phyloP scores from a whole-genome alignment of 2,329 filamentous ascomycete genomes.

The Camillea tinctor region DNA sequence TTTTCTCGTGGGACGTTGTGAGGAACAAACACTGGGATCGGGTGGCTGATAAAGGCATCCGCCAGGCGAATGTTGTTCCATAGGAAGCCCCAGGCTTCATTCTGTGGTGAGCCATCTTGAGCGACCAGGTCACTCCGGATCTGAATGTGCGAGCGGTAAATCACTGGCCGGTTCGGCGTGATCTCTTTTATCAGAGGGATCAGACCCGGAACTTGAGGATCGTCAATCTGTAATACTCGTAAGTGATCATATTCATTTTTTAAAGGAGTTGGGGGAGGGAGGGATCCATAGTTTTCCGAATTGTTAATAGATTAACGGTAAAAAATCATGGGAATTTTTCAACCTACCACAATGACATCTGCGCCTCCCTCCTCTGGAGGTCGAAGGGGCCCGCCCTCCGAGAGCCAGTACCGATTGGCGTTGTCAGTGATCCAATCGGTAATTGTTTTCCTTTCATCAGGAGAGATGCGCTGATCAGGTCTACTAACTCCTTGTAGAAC shows the following conservation, averaged over 20 bases:
- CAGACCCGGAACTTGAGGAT: slow-evolving; percentile 80
- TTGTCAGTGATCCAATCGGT: slow-evolving; percentile 73
- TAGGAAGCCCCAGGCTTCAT: slow-evolving; percentile 72
- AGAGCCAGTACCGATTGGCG: slow-evolving; percentile 72
- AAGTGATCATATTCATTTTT: background rate
- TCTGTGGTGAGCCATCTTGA: slow-evolving; percentile 62
- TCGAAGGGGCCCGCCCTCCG: slow-evolving; percentile 64
- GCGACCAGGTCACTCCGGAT: slow-evolving; percentile 72
- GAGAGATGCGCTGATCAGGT: slow-evolving; percentile 61
- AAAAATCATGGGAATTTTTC: too few relatives aligned
- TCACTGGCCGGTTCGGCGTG: slow-evolving; percentile 71
- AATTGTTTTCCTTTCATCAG: slow-evolving; percentile 61
- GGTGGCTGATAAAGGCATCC: slow-evolving; percentile 81
- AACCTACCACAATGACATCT: slow-evolving; percentile 63
- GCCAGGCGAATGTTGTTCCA: slow-evolving; percentile 69
- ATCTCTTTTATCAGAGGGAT: slow-evolving; percentile 71
- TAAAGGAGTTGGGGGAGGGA: too few relatives aligned
- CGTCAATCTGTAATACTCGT: slow-evolving; percentile 58
- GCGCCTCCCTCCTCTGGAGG: slow-evolving; percentile 68
- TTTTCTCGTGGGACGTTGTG: slow-evolving; percentile 62
- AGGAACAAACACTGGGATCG: slow-evolving; percentile 74
- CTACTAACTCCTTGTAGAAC: slow-evolving; percentile 77
- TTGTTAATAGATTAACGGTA: too few relatives aligned
- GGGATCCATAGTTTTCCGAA: too few relatives aligned
- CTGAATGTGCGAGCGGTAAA: slow-evolving; percentile 83